phyloP scores from a whole-genome alignment of 2,329 filamentous ascomycete species.

The Coniochaeta prunicola region DNA sequence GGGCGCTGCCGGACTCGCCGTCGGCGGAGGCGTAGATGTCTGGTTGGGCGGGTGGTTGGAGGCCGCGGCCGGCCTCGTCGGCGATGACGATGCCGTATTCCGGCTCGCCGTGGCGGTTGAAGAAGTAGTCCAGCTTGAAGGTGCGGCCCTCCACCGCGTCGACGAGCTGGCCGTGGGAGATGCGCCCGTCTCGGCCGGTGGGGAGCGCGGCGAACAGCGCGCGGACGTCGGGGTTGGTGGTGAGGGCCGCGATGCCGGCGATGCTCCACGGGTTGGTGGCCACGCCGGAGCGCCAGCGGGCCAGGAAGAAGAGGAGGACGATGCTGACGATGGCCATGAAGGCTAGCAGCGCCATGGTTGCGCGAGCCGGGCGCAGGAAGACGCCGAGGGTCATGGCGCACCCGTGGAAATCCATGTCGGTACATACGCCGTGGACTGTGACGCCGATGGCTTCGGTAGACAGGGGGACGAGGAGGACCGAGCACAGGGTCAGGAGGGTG shows the following conservation, averaged over 20 bases:
- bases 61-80: constrained; percentile 5
- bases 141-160: constrained; percentile 11
- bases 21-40: not conserved
- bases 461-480: constrained; percentile 20
- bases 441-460: constrained; percentile 21
- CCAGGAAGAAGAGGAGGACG: constrained; percentile 15
- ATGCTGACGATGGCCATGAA: constrained; percentile 19
- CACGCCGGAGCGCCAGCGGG: constrained; percentile 22
- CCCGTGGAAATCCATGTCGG: constrained; percentile 14
- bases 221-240: constrained; percentile 15
- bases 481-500: constrained; percentile 16
- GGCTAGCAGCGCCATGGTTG: constrained; percentile 17
- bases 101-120: constrained; percentile 13
- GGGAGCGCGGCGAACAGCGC: constrained; percentile 15
- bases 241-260: constrained; percentile 19
- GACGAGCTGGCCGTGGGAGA: constrained; percentile 10
- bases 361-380: constrained; percentile 15
- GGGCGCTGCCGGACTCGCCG: not conserved
- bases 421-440: constrained; percentile 19
- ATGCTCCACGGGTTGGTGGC: constrained; percentile 27
- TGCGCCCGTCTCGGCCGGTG: constrained; percentile 9
- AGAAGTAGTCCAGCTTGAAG: constrained; percentile 20
- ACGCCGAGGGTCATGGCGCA: constrained; percentile 22
- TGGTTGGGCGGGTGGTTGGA: not conserved
- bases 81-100: constrained; percentile 20